A percentile compares a stretch with the other conserved stretches of the same genome.
Conservation (phyloP, 257 asterid genomes). For the Gardenia jasminoides region DNA sequence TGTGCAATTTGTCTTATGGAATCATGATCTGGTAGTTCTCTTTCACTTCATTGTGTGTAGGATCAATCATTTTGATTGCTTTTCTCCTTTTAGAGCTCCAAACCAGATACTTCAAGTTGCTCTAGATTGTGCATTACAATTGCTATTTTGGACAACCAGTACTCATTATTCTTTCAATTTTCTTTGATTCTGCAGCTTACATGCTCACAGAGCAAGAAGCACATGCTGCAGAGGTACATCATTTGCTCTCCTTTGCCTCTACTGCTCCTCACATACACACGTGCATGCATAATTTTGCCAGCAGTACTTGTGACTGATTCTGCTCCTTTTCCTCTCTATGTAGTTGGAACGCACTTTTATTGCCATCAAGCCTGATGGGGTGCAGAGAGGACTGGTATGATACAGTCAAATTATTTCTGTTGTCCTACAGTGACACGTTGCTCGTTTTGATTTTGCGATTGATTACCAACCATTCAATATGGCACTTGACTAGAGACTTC, state of each 20-base stretch:
- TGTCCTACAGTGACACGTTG: conserved; percentile 3
- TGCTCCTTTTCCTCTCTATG: conserved; percentile 15
- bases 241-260: neutral
- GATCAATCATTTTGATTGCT: neutral
- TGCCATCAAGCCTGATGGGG: conserved; percentile 99
- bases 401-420: conserved; percentile 9
- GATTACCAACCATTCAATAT: neutral
- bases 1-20: neutral
- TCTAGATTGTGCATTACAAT: neutral
- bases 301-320: conserved; percentile 22
- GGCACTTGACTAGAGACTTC: neutral
- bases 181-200: conserved; percentile 46
- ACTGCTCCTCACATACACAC: neutral
- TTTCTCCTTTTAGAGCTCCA: neutral
- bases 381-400: conserved; percentile 94
- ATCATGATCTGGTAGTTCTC: neutral
- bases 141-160: neutral
- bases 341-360: conserved; percentile 92
- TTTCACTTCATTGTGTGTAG: neutral
- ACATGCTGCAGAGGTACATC: conserved; percentile 78
- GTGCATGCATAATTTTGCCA: neutral
- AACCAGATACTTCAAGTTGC: neutral
- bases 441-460: neutral
- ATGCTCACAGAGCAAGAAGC: conserved; percentile 93
- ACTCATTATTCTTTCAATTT: conserved; percentile 17